Evolutionary conservation across 805 yeast species (phyloP), one percentile per base, ranked within the genome.

Genomic region (Osmozyma mogii): DNA sequence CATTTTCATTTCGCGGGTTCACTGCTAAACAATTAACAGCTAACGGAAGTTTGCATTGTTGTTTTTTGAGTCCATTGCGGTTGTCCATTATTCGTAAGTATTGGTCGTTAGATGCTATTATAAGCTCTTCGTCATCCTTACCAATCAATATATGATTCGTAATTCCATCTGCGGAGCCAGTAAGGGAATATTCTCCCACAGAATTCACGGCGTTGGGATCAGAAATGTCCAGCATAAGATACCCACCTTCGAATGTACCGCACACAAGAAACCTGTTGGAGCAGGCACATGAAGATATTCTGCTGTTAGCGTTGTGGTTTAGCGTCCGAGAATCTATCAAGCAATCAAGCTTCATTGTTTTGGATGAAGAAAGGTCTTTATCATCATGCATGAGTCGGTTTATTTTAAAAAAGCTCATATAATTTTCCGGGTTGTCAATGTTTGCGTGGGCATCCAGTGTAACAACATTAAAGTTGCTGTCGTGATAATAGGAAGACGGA

Each of bases 171-270:
- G 49, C 22, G 28, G 61, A 62, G 9, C 47, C 42, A 1, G 77
- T 65, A 14, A 75, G 36, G 15, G 51, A 46, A 31, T 49, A 57
- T 40, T 62, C 70, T 12, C 56, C 59, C 1, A 54, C 30, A 7
- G 38, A 23, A 4, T 33, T 36, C 0, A 53, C 30, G 17, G 31
- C 20, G 10, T 38, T 38, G 0, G 54, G 47, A 25, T 48, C 52
- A 4, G 43, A 31, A 2, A 65, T 53, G 27, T 61, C 55, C 34
- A 63, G 56, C 22, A 64, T 45, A 3, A 68, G 39, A 32, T 61
- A 57, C 9, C 72, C 68, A 2, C 81, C 81, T 28, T 63, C 65
- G 32, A 71, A 65, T 0, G 79, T 70, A 2, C 81, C 81, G 8
- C 72, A 65, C 7, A 62, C 68, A 12, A 73, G 46, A 15, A 57